Base-by-base conservation (phyloP, 805 yeast genomes). In the Pichia ethanolica region DNA sequence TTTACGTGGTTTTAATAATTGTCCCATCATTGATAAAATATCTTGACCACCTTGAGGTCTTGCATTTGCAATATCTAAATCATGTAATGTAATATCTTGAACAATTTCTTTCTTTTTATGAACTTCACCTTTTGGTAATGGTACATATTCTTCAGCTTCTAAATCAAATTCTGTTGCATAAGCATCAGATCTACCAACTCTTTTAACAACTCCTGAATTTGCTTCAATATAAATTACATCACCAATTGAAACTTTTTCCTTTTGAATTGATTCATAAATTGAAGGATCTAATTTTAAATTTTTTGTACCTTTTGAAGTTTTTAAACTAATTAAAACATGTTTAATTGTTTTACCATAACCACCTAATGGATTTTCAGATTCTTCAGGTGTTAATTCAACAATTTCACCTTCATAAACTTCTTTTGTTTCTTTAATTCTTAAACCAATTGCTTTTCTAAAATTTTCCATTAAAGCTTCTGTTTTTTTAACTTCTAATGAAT, bases 241-340 rank as follows among this genome's bases (percentile, higher is more conserved):
- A 50, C 99, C 99, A 11, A 98, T 97, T 52, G 91, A 76, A 30
- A 93, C 93, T 66, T 91, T 91, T 69, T 93, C 99, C 67, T 86
- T 88, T 55, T 95, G 85, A 64, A 93, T 78, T 5, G 96, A 86
- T 70, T 93, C 99, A 70, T 93, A 93, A 54, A 93, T 89, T 28
- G 99, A 91, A 69, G 95, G 99, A 96, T 93, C 95, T 66, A 93
- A 96, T 39, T 98, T 93, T 43, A 98, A 87, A 65, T 89, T 93
- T 66, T 93, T 91, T 20, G 99, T 93, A 60, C 95, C 81, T 69
- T 93, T 93, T 40, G 99, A 98, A 68, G 95, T 98, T 65, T 93
- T 91, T 58, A 93, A 77, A 6, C 98, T 97, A 37, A 93, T 91
- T 46, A 93, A 78, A 26, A 93, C 99, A 66, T 93, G 97, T 50